Conservation (phyloP, 345 rosid species). For the Conringia planisiliqua region DNA sequence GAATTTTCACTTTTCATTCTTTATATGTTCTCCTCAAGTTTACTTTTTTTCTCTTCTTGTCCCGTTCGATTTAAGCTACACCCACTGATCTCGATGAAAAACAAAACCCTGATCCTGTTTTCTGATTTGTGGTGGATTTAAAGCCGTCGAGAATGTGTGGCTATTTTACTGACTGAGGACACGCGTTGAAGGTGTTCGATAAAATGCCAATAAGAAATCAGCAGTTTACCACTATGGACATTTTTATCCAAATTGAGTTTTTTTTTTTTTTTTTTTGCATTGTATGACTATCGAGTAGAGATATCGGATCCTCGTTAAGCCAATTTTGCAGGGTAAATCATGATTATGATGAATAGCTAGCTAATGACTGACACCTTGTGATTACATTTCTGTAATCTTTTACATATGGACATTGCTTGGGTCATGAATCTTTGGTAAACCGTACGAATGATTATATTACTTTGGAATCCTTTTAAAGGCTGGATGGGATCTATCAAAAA, state of each 20-base stretch:
- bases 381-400: neutral
- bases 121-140: neutral
- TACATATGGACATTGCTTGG: neutral
- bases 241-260: neutral
- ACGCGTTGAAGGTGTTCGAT: constrained; percentile 25
- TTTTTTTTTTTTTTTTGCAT: neutral
- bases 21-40: neutral
- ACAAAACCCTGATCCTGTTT: neutral
- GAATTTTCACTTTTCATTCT: neutral
- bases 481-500: neutral
- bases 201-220: constrained; percentile 17
- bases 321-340: neutral
- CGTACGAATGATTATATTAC: neutral
- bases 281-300: neutral
- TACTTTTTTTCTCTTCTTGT: neutral
- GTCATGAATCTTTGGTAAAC: neutral
- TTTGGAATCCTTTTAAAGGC: neutral
- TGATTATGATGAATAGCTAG: neutral
- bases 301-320: neutral
- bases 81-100: neutral
- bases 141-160: neutral
- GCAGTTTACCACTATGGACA: neutral
- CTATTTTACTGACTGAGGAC: neutral
- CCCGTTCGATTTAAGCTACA: neutral
- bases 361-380: neutral